Conservation (phyloP, 225 moss, liverwort and hornwort genomes). For the Thuidium tamariscinum region DNA sequence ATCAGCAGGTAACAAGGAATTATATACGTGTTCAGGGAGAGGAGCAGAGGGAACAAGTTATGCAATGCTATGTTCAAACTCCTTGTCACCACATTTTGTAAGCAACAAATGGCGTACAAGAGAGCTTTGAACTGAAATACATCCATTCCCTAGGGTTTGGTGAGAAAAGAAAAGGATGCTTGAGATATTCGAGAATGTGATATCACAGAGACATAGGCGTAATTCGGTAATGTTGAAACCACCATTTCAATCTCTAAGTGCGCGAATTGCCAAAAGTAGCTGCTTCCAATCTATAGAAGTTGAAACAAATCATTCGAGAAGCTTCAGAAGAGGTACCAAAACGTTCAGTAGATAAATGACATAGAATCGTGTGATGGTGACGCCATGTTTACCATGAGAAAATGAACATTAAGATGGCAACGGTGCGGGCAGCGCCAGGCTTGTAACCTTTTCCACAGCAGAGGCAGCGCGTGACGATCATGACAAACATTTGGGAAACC, state of each 20-base stretch:
- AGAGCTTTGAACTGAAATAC: neutral
- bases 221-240: neutral
- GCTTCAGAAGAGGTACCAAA: neutral
- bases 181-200: neutral
- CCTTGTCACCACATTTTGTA: neutral
- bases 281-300: neutral
- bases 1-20: neutral
- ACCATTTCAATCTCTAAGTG: neutral
- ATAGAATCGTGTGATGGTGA: neutral
- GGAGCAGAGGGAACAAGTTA: neutral
- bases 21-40: neutral
- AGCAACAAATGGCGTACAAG: neutral
- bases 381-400: conserved; percentile 23
- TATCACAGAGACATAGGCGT: neutral
- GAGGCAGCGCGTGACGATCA: conserved; percentile 39
- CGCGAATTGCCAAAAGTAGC: too few species aligned
- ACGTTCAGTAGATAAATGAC: neutral
- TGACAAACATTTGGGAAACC: conserved; percentile 24
- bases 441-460: conserved; percentile 38
- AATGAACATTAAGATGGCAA: conserved; percentile 21
- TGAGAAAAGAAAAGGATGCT: neutral
- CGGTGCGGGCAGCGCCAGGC: conserved; percentile 23
- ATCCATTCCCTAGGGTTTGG: neutral
- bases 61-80: neutral
- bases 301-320: neutral